phyloP scores from a whole-genome alignment of 2,329 filamentous ascomycete genomes.

The Penicillium concentricum region DNA sequence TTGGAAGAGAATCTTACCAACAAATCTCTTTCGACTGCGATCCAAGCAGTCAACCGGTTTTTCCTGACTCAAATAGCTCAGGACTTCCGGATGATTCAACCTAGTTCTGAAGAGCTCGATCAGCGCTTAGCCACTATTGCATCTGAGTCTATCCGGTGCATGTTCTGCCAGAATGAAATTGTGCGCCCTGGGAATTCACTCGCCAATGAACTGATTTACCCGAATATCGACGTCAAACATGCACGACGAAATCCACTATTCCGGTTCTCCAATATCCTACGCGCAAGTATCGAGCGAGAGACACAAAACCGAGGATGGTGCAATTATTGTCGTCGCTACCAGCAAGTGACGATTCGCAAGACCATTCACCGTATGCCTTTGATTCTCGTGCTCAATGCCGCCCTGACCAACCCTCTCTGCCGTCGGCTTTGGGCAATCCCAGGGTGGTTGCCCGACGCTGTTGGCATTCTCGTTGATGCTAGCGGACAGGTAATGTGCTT shows the following conservation, averaged over 20 bases:
- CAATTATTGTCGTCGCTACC: constrained; percentile 83
- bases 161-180: constrained; percentile 83
- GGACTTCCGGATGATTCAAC: constrained; percentile 69
- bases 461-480: constrained; percentile 79
- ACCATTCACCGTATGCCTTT: constrained; percentile 77
- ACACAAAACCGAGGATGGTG: constrained; percentile 92
- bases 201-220: constrained; percentile 84
- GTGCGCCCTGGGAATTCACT: constrained; percentile 74
- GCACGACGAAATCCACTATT: constrained; percentile 49
- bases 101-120: constrained; percentile 66
- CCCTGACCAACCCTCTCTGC: constrained; percentile 69
- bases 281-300: constrained; percentile 85
- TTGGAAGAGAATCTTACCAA: constrained; percentile 79
- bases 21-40: constrained; percentile 72
- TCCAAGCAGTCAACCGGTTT: constrained; percentile 84
- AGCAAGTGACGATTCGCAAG: constrained; percentile 80
- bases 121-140: constrained; percentile 55
- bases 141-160: constrained; percentile 68
- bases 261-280: constrained; percentile 85
- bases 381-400: constrained; percentile 83
- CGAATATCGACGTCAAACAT: constrained; percentile 55
- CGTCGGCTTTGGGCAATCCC: constrained; percentile 78
- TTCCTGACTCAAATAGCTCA: constrained; percentile 75
- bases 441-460: constrained; percentile 89
- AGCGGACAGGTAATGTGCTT: constrained; percentile 93